phyloP scores from a whole-genome alignment of 139 green algal genomes.

The Trebouxia sp. region DNA sequence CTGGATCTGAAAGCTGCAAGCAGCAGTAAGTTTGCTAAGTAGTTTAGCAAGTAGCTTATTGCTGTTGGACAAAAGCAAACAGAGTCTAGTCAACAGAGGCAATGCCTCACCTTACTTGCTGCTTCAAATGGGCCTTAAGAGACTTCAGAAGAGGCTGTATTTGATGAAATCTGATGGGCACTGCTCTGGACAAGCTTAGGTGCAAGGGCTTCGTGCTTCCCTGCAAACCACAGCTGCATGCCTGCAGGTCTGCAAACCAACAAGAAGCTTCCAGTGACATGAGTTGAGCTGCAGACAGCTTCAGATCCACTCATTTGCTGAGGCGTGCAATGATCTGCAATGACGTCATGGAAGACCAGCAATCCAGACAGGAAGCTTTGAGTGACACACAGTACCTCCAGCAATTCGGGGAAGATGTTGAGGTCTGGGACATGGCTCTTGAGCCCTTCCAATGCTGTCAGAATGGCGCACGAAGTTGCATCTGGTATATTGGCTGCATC shows the following conservation, averaged over 20 bases:
- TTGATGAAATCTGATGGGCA: slow-evolving; percentile 27
- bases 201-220: slow-evolving; percentile 19
- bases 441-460: background rate
- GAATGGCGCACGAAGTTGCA: background rate
- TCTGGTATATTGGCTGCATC: background rate
- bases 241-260: too few relatives aligned
- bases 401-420: background rate
- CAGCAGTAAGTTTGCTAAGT: too few relatives aligned
- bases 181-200: slow-evolving; percentile 40
- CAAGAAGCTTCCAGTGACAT: too few relatives aligned
- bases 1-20: slow-evolving; percentile 28
- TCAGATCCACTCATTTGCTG: too few relatives aligned
- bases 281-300: too few relatives aligned
- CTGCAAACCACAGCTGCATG: background rate
- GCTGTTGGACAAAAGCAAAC: too few relatives aligned
- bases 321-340: too few relatives aligned
- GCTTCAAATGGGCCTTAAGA: background rate
- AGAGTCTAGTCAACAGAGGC: background rate
- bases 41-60: too few relatives aligned
- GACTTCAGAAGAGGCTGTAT: slow-evolving; percentile 27
- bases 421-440: background rate
- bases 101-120: background rate
- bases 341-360: too few relatives aligned
- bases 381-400: too few relatives aligned
- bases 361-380: too few relatives aligned